Evolutionary conservation across 129 eudicot species (phyloP).

Genomic region (Helichrysum umbraculigerum): DNA sequence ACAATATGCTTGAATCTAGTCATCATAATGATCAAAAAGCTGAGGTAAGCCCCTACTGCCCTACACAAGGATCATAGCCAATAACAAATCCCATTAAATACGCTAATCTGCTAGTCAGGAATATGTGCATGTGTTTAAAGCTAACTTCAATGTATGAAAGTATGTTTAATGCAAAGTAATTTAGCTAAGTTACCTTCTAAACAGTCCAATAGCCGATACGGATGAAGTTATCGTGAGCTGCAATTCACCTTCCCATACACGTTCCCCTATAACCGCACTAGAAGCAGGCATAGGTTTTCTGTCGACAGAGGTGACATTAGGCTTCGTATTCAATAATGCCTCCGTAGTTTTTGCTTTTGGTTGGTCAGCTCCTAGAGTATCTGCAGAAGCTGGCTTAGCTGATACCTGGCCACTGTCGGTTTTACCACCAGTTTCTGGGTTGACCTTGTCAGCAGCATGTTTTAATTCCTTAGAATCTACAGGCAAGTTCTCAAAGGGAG

Average conservation of each 20-base stretch:
- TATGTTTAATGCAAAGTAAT: background rate
- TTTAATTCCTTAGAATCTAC: conserved; percentile 38
- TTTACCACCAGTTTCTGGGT: conserved; percentile 34
- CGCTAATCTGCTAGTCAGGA: background rate
- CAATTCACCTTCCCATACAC: conserved; percentile 69
- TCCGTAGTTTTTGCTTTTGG: conserved; percentile 22
- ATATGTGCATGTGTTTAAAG: background rate
- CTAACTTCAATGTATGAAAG: conserved; percentile 4
- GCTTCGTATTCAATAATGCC: conserved; percentile 25
- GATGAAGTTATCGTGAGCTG: conserved; percentile 61
- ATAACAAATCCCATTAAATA: background rate
- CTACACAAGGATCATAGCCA: background rate
- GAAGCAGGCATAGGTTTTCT: conserved; percentile 27
- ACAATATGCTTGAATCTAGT: background rate
- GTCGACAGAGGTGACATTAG: conserved; percentile 28
- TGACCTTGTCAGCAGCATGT: conserved; percentile 24
- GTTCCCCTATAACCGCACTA: conserved; percentile 35
- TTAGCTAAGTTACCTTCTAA: conserved; percentile 50
- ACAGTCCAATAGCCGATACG: conserved; percentile 54
- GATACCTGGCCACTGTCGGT: conserved; percentile 19
- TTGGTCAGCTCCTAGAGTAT: conserved; percentile 30
- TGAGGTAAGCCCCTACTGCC: background rate
- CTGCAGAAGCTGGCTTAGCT: conserved; percentile 35
- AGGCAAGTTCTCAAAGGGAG: conserved; percentile 60
- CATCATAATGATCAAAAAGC: conserved; percentile 2